Base-by-base conservation (phyloP, 352 stramenopile species). In the Pythium insidiosum region DNA sequence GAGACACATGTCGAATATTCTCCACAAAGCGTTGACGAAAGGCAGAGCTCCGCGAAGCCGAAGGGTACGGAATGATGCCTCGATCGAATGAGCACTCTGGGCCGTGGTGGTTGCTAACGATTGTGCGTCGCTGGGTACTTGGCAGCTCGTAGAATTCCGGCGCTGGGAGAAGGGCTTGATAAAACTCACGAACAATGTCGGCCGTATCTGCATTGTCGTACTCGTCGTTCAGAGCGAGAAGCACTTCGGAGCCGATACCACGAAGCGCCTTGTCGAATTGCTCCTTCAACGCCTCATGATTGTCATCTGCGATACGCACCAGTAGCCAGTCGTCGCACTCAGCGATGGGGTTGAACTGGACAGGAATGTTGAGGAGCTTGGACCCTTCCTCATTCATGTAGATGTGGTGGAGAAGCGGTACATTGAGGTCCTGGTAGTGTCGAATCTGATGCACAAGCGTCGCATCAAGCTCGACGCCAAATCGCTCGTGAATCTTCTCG, bases 351-450 rank as follows among this genome's bases (percentile, higher is more conserved):
- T 85, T 85, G 20, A 84, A 79, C 53, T 71, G 63, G n/a, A 85
- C 57, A 0, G 79, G 79, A 23, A 92, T 70, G 12, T 59, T 56
- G 2, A 89, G 61, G 37, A 53, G 26, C 22, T 60, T 61, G 7
- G 70, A 68, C 2, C 79, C 77, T 61, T 92, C 74, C 39, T 89
- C 76, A 51, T 78, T 63, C 79, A 92, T 92, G 61, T 86, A 92
- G 34, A 88, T 83, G 51, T 89, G 76, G 38, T 92, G 77, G 45
- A 92, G 46, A 36, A 92, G 56, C 33, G 79, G 79, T 53, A 92
- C 77, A 48, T 92, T 92, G 19, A 92, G 58, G 47, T 92, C 77
- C 33, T 84, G 45, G 16, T 61, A 54, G 44, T 86, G 66, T 11
- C 75, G 75, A 50, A 88, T 47, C 53, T 87, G 73, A 43, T 86